A percentile compares a stretch with the other conserved stretches of the same genome.
These are phyloP conservation scores for Cyathus striatus DNA, from an alignment of 768 basidiomycete genomes.

Conservation along the genomic window DNA sequence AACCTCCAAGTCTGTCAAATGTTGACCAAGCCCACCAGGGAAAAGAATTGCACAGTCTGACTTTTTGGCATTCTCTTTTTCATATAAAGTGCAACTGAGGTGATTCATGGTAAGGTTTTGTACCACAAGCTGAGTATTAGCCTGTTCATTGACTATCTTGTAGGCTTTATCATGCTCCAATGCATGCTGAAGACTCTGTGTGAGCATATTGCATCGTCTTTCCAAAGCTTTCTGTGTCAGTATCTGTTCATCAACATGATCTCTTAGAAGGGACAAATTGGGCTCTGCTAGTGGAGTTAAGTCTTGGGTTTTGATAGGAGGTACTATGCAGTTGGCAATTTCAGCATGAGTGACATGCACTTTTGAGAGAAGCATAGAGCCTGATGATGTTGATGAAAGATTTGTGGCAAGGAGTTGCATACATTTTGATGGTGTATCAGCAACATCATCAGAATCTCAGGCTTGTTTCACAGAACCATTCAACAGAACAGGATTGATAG, in stretches of 20 bases:
- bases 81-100: slow-evolving; percentile 8
- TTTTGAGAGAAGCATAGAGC: not conserved
- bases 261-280: slow-evolving; percentile 18
- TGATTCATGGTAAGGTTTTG: slow-evolving; percentile 12
- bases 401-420: not conserved
- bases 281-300: slow-evolving; percentile 1
- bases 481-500: not conserved
- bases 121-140: slow-evolving; percentile 11
- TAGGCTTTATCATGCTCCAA: too few relatives aligned
- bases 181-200: too few relatives aligned
- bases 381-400: not conserved
- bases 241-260: too few relatives aligned
- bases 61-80: slow-evolving; percentile 12
- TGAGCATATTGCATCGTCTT: too few relatives aligned
- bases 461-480: not conserved
- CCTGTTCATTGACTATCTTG: slow-evolving; percentile 11
- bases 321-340: not conserved
- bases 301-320: not conserved
- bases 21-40: slow-evolving; percentile 7
- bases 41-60: slow-evolving; percentile 3
- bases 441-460: not conserved
- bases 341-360: not conserved
- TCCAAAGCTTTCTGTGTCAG: too few relatives aligned
- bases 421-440: not conserved
- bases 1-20: slow-evolving; percentile 4